Evolutionary conservation across 345 rosid genomes (phyloP).

Genomic region (Acer negundo): DNA sequence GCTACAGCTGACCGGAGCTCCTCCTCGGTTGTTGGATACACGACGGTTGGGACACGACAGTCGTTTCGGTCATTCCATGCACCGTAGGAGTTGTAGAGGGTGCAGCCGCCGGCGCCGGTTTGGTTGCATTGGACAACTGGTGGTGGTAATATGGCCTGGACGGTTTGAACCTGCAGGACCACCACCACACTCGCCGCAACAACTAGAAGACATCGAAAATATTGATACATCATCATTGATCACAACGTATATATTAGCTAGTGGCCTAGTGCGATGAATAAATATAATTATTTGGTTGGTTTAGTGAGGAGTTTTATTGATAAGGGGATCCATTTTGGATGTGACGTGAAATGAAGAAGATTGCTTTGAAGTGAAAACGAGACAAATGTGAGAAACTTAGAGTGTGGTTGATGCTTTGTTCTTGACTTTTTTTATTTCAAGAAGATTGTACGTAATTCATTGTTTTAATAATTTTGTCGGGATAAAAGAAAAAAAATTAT

Average conservation of each 20-base stretch:
- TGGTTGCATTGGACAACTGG: conserved; percentile 55
- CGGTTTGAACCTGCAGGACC: not conserved
- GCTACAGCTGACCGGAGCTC: conserved; percentile 68
- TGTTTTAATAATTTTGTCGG: not conserved
- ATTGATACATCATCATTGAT: conserved; percentile 2
- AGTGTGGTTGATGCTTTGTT: not conserved
- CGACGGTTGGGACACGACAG: conserved; percentile 48
- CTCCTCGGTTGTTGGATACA: conserved; percentile 71
- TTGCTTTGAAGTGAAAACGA: conserved; percentile 6
- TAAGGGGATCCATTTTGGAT: too few species aligned
- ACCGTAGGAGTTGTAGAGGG: conserved; percentile 69
- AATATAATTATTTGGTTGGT: too few species aligned
- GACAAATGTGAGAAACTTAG: not conserved
- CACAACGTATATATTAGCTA: too few species aligned
- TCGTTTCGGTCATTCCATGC: conserved; percentile 70
- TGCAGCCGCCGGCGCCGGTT: conserved; percentile 44
- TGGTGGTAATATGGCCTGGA: conserved; percentile 55
- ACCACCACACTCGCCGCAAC: not conserved
- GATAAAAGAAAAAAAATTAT: too few species aligned
- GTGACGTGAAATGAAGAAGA: not conserved
- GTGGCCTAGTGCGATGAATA: too few species aligned
- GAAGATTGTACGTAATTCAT: not conserved
- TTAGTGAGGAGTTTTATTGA: too few species aligned
- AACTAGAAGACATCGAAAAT: not conserved
- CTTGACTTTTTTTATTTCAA: not conserved